A percentile compares a stretch with the other conserved stretches of the same genome.
Conservation (phyloP, 164 flowering plant species). For the Houttuynia cordata region DNA sequence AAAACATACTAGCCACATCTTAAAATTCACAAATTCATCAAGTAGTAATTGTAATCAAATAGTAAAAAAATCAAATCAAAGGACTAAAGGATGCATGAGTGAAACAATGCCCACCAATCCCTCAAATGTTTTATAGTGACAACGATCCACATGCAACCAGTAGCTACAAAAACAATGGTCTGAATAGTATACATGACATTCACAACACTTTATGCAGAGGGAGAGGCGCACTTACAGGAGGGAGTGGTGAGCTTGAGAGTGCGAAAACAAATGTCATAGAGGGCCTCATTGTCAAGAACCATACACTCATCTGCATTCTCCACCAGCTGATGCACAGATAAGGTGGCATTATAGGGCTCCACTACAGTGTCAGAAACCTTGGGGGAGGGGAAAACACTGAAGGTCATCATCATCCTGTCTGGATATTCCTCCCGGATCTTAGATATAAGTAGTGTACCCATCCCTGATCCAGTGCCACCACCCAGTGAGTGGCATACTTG, state of each 20-base stretch:
- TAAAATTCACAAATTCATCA: no score
- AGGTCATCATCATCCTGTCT: slow-evolving; percentile 40
- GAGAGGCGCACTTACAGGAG: slow-evolving; percentile 21
- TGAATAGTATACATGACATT: background rate
- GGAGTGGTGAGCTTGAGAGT: slow-evolving; percentile 41
- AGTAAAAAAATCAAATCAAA: background rate
- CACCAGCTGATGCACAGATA: slow-evolving; percentile 40
- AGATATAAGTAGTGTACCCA: slow-evolving; percentile 36
- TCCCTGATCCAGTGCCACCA: slow-evolving; percentile 45
- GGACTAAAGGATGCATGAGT: no score
- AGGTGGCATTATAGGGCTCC: slow-evolving; percentile 39
- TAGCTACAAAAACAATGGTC: background rate
- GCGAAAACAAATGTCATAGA: slow-evolving; percentile 39
- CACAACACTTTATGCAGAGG: background rate
- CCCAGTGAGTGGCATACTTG: slow-evolving; percentile 43
- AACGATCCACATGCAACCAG: background rate
- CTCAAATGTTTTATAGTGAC: background rate
- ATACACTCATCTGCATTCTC: slow-evolving; percentile 43
- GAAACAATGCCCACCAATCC: no score
- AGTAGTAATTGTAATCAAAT: background rate
- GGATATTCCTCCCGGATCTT: slow-evolving; percentile 40
- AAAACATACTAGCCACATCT: no score
- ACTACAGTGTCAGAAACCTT: slow-evolving; percentile 40
- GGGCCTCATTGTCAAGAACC: slow-evolving; percentile 40
- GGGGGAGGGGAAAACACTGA: slow-evolving; percentile 36